These are phyloP conservation scores for Raphanus sativus DNA, from an alignment of 345 rosid species.

Conservation along the genomic window DNA sequence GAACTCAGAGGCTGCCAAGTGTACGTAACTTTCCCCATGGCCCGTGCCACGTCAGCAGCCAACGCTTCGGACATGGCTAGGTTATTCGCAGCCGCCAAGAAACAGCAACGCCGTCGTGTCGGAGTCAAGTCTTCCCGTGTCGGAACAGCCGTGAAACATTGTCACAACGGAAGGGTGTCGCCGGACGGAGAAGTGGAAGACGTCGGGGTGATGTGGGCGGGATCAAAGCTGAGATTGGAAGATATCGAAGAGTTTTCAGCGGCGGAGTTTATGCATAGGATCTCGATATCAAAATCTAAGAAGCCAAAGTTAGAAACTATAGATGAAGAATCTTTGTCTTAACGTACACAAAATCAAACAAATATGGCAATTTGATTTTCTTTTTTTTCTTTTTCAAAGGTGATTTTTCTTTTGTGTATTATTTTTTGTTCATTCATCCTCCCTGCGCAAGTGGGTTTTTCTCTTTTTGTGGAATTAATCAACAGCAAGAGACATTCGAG, in stretches of 20 bases:
- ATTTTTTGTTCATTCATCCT: background rate
- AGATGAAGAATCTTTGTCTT: slow-evolving; percentile 52
- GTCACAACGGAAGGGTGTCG: slow-evolving; percentile 24
- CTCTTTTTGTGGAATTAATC: slow-evolving; percentile 9
- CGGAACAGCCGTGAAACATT: slow-evolving; percentile 16
- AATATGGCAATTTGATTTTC: background rate
- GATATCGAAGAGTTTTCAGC: slow-evolving; percentile 60
- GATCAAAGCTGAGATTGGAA: slow-evolving; percentile 53
- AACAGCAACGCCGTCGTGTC: slow-evolving; percentile 36
- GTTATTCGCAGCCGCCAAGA: slow-evolving; percentile 56
- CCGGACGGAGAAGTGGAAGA: slow-evolving; percentile 25
- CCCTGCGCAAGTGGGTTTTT: slow-evolving; percentile 26
- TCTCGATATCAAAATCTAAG: slow-evolving; percentile 71
- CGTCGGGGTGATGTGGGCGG: background rate
- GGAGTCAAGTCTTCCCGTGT: slow-evolving; percentile 33
- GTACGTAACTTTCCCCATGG: slow-evolving; percentile 79
- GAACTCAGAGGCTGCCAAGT: slow-evolving; percentile 52
- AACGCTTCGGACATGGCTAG: slow-evolving; percentile 67
- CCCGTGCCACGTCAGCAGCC: slow-evolving; percentile 54
- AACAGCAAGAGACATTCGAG: slow-evolving; percentile 29
- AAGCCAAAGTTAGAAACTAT: slow-evolving; percentile 80
- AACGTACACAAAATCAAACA: slow-evolving; percentile 3
- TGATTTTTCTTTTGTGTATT: background rate
- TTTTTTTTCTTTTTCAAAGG: background rate
- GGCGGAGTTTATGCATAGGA: slow-evolving; percentile 54